A percentile compares a stretch with the other conserved stretches of the same genome.
Evolutionary conservation across 495 filamentous ascomycete species (phyloP).

Genomic region (Echria macrotheca): DNA sequence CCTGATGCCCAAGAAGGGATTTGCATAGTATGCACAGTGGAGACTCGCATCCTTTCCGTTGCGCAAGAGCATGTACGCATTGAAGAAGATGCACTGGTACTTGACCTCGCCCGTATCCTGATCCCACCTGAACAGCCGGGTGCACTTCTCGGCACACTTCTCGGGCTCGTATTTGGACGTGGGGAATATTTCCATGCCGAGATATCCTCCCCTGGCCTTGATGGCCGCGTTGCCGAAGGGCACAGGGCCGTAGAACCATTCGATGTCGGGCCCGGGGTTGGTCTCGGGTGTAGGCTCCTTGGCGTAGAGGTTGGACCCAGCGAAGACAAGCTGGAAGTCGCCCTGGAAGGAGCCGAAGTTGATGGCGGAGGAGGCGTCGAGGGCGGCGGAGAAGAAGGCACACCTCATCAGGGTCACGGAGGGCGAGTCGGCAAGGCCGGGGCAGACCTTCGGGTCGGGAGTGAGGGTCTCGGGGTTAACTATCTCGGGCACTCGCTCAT

Average conservation of each 20-base stretch:
- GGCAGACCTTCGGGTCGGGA: slow-evolving; percentile 16
- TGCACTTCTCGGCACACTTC: slow-evolving; percentile 38
- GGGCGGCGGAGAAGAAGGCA: slow-evolving; percentile 40
- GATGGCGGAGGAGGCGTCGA: slow-evolving; percentile 26
- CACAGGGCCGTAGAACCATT: slow-evolving; percentile 26
- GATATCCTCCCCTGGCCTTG: slow-evolving; percentile 38
- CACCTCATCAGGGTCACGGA: slow-evolving; percentile 51
- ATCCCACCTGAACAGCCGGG: slow-evolving; percentile 10
- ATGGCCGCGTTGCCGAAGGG: slow-evolving; percentile 36
- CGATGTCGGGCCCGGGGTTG: slow-evolving; percentile 18
- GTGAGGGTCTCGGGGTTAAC: slow-evolving; percentile 14
- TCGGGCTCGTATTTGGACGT: slow-evolving; percentile 33
- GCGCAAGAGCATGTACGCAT: slow-evolving; percentile 40
- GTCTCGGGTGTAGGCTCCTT: slow-evolving; percentile 23
- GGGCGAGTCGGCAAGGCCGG: slow-evolving; percentile 39
- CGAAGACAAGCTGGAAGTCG: slow-evolving; percentile 40
- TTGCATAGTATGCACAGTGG: slow-evolving; percentile 15
- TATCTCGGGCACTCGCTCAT: slow-evolving; percentile 16
- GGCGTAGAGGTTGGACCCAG: slow-evolving; percentile 41
- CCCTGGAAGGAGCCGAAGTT: slow-evolving; percentile 35
- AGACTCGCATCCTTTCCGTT: slow-evolving; percentile 25
- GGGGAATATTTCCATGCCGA: slow-evolving; percentile 36
- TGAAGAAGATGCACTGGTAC: slow-evolving; percentile 44
- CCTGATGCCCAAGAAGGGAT: background rate
- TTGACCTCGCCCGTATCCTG: slow-evolving; percentile 34